These are phyloP conservation scores for apple (Malus domestica) DNA, from an alignment of 306 rosid species.

Conservation along the genomic window DNA sequence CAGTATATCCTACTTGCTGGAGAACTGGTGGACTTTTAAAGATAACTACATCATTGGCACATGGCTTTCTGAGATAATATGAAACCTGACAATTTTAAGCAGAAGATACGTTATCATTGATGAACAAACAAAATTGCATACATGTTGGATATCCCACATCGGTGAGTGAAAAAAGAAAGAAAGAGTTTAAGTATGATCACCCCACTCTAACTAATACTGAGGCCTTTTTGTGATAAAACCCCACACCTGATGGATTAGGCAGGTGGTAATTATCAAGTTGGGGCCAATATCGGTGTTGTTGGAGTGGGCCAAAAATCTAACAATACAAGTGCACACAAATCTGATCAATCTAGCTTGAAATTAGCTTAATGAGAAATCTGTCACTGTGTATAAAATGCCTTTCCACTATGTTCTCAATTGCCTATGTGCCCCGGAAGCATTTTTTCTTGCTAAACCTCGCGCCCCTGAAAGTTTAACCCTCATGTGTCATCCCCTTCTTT, in stretches of 20 bases:
- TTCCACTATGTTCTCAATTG: neutral
- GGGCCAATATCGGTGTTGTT: fast-evolving
- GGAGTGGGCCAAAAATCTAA: too few species aligned
- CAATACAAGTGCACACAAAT: neutral
- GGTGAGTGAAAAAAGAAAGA: too few species aligned
- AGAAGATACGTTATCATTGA: neutral
- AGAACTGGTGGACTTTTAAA: constrained; percentile 95
- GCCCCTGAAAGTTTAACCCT: neutral
- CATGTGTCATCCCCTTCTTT: neutral
- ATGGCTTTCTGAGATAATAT: constrained; percentile 87
- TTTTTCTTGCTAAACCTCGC: neutral
- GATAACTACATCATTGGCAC: constrained; percentile 87
- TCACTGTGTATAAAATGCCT: neutral
- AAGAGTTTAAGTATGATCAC: too few species aligned
- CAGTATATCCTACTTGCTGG: constrained; percentile 89
- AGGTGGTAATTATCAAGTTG: too few species aligned
- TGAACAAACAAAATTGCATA: neutral
- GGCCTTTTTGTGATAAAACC: too few species aligned
- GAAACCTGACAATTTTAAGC: constrained; percentile 59
- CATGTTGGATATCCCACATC: too few species aligned
- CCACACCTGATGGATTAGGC: too few species aligned
- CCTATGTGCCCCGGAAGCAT: neutral
- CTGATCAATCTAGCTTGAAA: neutral
- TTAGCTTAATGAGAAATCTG: neutral
- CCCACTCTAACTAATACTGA: too few species aligned